Conservation (phyloP, 768 basidiomycete species). For the Mycena rebaudengoi region DNA sequence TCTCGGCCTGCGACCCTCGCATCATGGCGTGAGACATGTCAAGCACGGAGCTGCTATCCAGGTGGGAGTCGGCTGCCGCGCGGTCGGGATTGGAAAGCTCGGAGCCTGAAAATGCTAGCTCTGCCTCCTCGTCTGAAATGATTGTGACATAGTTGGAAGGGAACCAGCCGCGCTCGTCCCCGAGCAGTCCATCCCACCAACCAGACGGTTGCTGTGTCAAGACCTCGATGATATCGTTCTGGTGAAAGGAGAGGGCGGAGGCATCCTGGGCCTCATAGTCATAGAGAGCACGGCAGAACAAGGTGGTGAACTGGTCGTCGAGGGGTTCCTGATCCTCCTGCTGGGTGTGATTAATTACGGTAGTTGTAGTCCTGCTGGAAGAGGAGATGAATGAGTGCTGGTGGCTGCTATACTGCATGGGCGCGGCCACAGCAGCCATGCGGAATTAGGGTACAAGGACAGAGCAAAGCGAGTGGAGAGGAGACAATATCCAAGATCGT, state of each 20-base stretch:
- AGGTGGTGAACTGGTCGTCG: constrained; percentile 72
- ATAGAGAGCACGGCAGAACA: constrained; percentile 93
- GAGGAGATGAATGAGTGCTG: constrained; percentile 15
- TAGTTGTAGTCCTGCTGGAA: constrained; percentile 7
- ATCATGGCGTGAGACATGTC: constrained; percentile 61
- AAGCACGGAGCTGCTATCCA: constrained; percentile 44
- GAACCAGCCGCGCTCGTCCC: constrained; percentile 94
- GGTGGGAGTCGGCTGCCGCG: constrained; percentile 30
- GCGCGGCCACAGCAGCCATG: constrained; percentile 29
- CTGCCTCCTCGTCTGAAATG: constrained; percentile 85
- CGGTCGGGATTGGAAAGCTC: constrained; percentile 52
- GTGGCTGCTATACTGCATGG: constrained; percentile 25
- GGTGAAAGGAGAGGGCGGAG: constrained; percentile 87
- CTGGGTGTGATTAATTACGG: constrained; percentile 10
- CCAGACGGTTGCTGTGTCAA: constrained; percentile 90
- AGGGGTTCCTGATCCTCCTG: constrained; percentile 44
- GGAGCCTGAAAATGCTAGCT: constrained; percentile 63
- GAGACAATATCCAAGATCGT: too few species aligned
- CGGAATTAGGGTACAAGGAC: constrained; percentile 1
- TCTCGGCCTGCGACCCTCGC: constrained; percentile 50
- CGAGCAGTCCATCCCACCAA: constrained; percentile 97
- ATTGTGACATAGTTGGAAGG: constrained; percentile 92
- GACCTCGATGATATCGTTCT: constrained; percentile 93
- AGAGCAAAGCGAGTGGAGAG: constrained; percentile 2
- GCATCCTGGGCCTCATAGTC: constrained; percentile 89